These are phyloP conservation scores for Kernera saxatilis DNA, from an alignment of 345 rosid genomes.

Conservation along the genomic window DNA sequence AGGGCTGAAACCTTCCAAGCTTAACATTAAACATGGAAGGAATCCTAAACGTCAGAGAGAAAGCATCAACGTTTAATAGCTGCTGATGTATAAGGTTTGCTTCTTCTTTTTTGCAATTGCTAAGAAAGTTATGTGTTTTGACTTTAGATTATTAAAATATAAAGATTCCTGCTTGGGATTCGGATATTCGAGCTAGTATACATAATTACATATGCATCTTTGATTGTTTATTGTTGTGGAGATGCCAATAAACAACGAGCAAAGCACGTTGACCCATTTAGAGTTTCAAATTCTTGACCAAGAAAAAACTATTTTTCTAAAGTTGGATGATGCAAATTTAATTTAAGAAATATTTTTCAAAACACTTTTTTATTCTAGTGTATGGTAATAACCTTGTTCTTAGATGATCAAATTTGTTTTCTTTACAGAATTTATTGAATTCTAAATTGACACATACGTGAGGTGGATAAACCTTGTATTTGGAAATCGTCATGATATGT, in stretches of 20 bases:
- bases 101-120: neutral
- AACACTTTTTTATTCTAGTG: neutral
- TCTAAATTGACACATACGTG: neutral
- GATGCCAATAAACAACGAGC: constrained; percentile 11
- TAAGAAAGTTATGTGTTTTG: constrained; percentile 15
- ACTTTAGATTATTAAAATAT: constrained; percentile 9
- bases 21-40: neutral
- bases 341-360: neutral
- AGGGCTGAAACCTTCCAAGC: neutral
- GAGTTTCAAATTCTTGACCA: constrained; percentile 1
- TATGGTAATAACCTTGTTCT: neutral
- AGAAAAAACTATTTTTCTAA: neutral
- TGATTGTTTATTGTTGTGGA: neutral
- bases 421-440: neutral
- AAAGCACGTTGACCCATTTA: constrained; percentile 15
- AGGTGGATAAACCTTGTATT: constrained; percentile 15
- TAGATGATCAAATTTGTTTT: neutral
- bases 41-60: neutral
- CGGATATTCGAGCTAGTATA: constrained; percentile 23
- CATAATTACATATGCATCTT: neutral
- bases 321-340: constrained; percentile 5
- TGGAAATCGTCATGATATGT: constrained; percentile 13
- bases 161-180: constrained; percentile 13
- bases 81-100: neutral
- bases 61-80: neutral